Evolutionary conservation across 441 rosid species (phyloP).

Genomic region (Daphne laureola): DNA sequence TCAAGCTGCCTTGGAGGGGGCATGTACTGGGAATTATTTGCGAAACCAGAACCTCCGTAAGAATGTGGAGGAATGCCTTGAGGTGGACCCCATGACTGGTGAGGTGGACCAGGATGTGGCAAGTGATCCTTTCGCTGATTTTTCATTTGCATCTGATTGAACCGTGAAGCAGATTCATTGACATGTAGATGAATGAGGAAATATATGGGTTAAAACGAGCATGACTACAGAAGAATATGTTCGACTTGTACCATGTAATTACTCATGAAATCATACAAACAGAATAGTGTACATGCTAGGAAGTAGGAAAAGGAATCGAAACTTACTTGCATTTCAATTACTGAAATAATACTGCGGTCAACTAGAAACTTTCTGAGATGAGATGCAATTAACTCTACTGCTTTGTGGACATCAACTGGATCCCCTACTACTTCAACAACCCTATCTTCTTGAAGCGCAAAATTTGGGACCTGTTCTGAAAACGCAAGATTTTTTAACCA

Average conservation of each 20-base stretch:
- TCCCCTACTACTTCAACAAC: slow-evolving; percentile 28
- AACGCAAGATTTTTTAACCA: too few species aligned
- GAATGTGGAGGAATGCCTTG: slow-evolving; percentile 19
- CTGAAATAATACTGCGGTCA: slow-evolving; percentile 23
- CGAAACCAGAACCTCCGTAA: slow-evolving; percentile 18
- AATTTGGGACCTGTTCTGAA: slow-evolving; percentile 25
- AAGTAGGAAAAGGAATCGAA: background rate
- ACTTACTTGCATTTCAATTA: slow-evolving; percentile 27
- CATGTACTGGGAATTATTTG: slow-evolving; percentile 22
- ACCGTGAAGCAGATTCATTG: background rate
- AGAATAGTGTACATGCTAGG: background rate
- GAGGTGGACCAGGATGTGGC: slow-evolving; percentile 43
- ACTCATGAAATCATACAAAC: background rate
- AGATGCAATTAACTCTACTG: slow-evolving; percentile 28
- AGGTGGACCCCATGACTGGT: slow-evolving; percentile 15
- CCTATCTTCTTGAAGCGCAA: slow-evolving; percentile 30
- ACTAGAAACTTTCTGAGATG: slow-evolving; percentile 29
- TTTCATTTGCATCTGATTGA: slow-evolving; percentile 24
- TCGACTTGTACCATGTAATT: background rate
- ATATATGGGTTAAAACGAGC: background rate
- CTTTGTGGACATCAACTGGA: slow-evolving; percentile 24
- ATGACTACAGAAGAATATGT: background rate
- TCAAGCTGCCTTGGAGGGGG: slow-evolving; percentile 22
- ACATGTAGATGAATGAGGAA: background rate
- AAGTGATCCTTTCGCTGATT: slow-evolving; percentile 68